Percentiles rank a stretch among this genome's conserved stretches.
These are phyloP conservation scores for Triticum urartu DNA, from an alignment of 176 grass and related monocot genomes.

Conservation along the genomic window DNA sequence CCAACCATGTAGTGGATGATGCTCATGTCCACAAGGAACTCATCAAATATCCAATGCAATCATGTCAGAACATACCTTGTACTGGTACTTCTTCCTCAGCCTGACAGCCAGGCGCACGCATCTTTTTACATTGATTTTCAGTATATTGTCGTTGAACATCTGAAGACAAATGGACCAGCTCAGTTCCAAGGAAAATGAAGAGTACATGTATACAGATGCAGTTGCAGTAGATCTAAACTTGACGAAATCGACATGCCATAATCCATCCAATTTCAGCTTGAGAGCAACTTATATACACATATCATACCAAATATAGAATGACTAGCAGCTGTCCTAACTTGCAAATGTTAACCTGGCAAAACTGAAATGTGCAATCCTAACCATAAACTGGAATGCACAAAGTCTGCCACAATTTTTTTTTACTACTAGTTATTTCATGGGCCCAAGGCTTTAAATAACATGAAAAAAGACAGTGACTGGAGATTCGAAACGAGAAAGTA, in stretches of 20 bases:
- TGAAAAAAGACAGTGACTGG: constrained; percentile 17
- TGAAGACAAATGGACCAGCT: constrained; percentile 21
- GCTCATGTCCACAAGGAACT: background rate
- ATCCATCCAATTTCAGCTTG: background rate
- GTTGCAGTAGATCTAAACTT: background rate
- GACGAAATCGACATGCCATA: background rate
- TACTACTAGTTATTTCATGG: background rate
- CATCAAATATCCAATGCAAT: background rate
- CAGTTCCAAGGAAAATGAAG: background rate
- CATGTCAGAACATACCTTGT: constrained; percentile 53
- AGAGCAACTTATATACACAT: background rate
- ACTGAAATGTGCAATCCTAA: background rate
- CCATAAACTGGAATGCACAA: background rate
- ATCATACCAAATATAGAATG: background rate
- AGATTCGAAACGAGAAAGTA: background rate
- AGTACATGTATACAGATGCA: background rate
- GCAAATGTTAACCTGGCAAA: background rate
- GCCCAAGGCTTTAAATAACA: constrained; percentile 8
- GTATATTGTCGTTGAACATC: constrained; percentile 98
- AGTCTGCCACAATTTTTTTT: background rate
- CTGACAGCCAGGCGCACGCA: constrained; percentile 85
- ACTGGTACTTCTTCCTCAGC: constrained; percentile 71
- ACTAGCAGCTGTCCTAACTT: background rate
- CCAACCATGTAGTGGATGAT: background rate
- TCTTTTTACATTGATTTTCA: constrained; percentile 95